Percentiles rank a stretch among this genome's conserved stretches.
Conservation (phyloP, 768 basidiomycete species). For the Tylopilus intermedius region DNA sequence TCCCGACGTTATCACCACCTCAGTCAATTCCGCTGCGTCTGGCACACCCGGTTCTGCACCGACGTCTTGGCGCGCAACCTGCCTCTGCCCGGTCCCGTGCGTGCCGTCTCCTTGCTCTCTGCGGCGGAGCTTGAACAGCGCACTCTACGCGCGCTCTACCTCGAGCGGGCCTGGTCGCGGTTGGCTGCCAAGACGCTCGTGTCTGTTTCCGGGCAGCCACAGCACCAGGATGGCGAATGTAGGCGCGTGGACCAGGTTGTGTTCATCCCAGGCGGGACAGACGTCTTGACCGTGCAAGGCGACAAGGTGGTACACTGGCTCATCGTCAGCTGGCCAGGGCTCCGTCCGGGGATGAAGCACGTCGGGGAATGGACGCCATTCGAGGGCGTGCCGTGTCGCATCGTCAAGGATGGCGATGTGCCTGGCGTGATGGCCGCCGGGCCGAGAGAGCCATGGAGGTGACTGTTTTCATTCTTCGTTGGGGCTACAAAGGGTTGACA, state of each 20-base stretch:
- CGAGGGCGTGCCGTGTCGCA: conserved; percentile 14
- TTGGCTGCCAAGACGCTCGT: conserved; percentile 13
- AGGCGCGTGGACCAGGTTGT: conserved; percentile 24
- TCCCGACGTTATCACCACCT: conserved; percentile 27
- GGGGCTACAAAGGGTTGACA: neutral
- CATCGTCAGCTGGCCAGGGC: conserved; percentile 15
- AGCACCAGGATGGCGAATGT: neutral
- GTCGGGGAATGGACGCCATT: conserved; percentile 18
- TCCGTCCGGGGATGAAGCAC: conserved; percentile 12
- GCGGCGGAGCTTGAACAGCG: conserved; percentile 25
- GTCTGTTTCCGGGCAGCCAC: neutral
- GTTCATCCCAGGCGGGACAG: conserved; percentile 23
- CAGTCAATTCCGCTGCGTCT: conserved; percentile 22
- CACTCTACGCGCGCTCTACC: conserved; percentile 25
- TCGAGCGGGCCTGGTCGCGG: conserved; percentile 20
- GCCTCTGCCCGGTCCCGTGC: conserved; percentile 17
- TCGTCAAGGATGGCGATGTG: conserved; percentile 18
- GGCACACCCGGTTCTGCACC: conserved; percentile 20
- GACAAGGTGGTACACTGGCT: conserved; percentile 24
- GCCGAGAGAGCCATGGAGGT: conserved; percentile 12
- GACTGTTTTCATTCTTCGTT: neutral
- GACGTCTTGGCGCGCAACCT: conserved; percentile 21
- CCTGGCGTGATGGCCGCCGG: conserved; percentile 20
- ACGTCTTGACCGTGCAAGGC: conserved; percentile 25
- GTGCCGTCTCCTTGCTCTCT: conserved; percentile 12